These are phyloP conservation scores for Vigna angularis DNA, from an alignment of 306 rosid species.

Conservation along the genomic window DNA sequence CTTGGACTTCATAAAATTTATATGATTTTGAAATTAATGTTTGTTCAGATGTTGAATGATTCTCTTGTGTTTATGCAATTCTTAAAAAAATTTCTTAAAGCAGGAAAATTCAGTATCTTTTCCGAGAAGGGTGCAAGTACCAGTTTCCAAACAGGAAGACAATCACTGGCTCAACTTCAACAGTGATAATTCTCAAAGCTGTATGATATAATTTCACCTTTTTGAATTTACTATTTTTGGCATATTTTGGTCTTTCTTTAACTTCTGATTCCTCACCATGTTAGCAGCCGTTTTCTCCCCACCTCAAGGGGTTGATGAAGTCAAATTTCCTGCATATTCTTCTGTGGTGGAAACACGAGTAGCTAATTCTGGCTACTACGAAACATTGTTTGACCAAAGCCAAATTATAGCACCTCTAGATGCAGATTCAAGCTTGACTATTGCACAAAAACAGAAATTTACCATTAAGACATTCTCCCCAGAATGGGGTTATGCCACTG, in stretches of 20 bases:
- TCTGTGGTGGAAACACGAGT: slow-evolving; percentile 52
- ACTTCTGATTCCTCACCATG: slow-evolving; percentile 50
- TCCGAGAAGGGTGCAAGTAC: slow-evolving; percentile 37
- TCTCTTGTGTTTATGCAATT: slow-evolving; percentile 31
- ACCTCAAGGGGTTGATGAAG: slow-evolving; percentile 51
- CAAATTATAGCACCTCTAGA: slow-evolving; percentile 55
- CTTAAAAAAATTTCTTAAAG: slow-evolving; percentile 35
- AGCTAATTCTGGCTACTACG: slow-evolving; percentile 56
- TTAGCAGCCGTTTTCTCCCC: slow-evolving; percentile 61
- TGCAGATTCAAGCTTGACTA: slow-evolving; percentile 66
- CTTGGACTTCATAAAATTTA: slow-evolving; percentile 34
- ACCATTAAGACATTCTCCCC: slow-evolving; percentile 80
- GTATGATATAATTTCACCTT: slow-evolving; percentile 54
- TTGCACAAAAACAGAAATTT: slow-evolving; percentile 79
- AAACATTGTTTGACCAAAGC: slow-evolving; percentile 59
- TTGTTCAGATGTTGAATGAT: slow-evolving; percentile 31
- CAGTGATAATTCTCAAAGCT: slow-evolving; percentile 47
- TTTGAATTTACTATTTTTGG: slow-evolving; percentile 23
- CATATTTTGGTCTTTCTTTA: slow-evolving; percentile 39
- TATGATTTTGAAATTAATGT: slow-evolving; percentile 30
- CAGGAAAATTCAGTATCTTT: slow-evolving; percentile 59
- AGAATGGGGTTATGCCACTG: slow-evolving; percentile 84
- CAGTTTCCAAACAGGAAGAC: slow-evolving; percentile 52
- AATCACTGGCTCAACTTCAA: slow-evolving; percentile 58
- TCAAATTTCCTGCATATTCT: slow-evolving; percentile 57